Evolutionary conservation across 2,329 filamentous ascomycete genomes (phyloP).

Genomic region (Furcasterigmium sp.): DNA sequence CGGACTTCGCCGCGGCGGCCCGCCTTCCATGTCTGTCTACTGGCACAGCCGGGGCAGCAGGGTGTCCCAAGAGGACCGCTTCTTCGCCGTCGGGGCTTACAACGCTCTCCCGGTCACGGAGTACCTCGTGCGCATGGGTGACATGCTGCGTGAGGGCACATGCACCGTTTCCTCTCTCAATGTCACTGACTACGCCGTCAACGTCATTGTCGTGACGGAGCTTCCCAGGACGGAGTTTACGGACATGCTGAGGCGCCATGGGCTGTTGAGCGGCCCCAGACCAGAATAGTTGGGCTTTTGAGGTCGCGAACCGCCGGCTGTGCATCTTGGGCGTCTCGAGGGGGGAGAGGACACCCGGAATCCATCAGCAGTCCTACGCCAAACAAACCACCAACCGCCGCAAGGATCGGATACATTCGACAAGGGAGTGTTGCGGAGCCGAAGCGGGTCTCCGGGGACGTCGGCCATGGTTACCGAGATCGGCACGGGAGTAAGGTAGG

Average conservation of each 20-base stretch:
- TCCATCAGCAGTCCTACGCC: too few species aligned
- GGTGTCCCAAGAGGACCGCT: neutral
- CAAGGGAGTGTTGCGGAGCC: too few species aligned
- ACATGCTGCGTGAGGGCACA: neutral
- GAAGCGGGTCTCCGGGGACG: too few species aligned
- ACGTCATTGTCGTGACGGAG: constrained; percentile 2
- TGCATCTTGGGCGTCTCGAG: too few species aligned
- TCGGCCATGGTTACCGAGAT: too few species aligned
- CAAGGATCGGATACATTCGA: too few species aligned
- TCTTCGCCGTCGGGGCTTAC: neutral
- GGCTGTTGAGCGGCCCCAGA: too few species aligned
- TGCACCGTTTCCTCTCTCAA: constrained; percentile 1
- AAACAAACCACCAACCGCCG: too few species aligned
- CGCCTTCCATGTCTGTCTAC: constrained; percentile 1
- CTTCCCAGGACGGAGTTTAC: neutral
- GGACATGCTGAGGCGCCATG: constrained; percentile 8
- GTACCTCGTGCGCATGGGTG: constrained; percentile 2
- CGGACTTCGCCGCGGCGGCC: neutral
- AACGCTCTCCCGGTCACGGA: neutral
- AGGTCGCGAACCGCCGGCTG: too few species aligned
- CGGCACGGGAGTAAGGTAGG: too few species aligned
- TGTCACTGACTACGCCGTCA: constrained; percentile 3
- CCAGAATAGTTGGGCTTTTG: too few species aligned
- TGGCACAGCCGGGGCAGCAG: constrained; percentile 1
- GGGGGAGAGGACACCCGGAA: too few species aligned